phyloP scores from a whole-genome alignment of 768 basidiomycete species.

The Xanthoconium purpureum region DNA sequence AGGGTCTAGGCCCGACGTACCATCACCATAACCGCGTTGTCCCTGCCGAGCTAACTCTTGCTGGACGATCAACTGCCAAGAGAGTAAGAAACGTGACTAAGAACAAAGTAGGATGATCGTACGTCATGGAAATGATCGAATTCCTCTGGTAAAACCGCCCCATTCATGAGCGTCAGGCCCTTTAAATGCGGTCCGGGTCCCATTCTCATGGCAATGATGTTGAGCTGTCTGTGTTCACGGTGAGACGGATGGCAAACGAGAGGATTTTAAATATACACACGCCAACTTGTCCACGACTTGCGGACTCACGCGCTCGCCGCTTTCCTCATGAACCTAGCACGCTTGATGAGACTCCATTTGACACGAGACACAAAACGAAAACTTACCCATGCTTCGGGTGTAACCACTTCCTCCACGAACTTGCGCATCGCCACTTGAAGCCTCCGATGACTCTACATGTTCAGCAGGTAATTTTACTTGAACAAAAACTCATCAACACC shows the following conservation, averaged over 20 bases:
- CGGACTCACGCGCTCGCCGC: conserved; percentile 50
- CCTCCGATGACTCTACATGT: conserved; percentile 36
- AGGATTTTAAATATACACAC: conserved; percentile 21
- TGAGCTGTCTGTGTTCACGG: conserved; percentile 30
- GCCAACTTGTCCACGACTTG: conserved; percentile 56
- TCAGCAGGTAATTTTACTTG: not conserved
- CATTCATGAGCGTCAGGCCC: conserved; percentile 67
- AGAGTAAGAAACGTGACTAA: not conserved
- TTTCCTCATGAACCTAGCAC: conserved; percentile 45
- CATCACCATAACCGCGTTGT: conserved; percentile 79
- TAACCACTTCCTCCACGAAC: conserved; percentile 66
- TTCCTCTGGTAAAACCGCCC: conserved; percentile 18
- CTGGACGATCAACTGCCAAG: conserved; percentile 61
- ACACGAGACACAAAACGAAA: conserved; percentile 2
- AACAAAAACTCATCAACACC: not conserved
- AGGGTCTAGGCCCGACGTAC: conserved; percentile 29
- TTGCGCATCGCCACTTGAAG: conserved; percentile 35
- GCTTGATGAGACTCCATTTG: conserved; percentile 14
- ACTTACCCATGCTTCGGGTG: conserved; percentile 32
- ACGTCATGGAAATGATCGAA: conserved; percentile 91
- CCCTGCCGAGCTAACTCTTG: conserved; percentile 73
- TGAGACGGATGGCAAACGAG: not conserved
- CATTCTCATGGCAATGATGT: conserved; percentile 48
- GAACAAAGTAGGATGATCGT: conserved; percentile 1
- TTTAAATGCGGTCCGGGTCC: conserved; percentile 81